Percentiles rank a stretch among this genome's conserved stretches.
Evolutionary conservation across 441 rosid genomes (phyloP).

Genomic region (Manihot esculenta): DNA sequence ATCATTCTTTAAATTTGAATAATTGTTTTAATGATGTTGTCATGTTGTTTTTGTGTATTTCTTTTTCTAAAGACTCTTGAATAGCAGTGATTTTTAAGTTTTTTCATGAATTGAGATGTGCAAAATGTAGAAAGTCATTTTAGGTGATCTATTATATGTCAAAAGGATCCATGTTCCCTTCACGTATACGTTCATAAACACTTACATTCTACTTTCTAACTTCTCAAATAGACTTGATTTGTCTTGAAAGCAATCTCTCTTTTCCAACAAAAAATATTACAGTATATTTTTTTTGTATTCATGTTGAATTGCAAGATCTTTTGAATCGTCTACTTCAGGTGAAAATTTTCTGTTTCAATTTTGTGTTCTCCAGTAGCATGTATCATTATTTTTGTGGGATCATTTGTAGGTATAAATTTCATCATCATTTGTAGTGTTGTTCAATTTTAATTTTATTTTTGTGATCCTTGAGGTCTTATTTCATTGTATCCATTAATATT

Average conservation of each 20-base stretch:
- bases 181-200: background rate
- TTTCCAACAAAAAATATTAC: background rate
- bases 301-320: background rate
- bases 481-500: background rate
- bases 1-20: background rate
- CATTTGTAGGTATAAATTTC: background rate
- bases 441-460: background rate
- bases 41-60: background rate
- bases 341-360: background rate
- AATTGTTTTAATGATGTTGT: background rate
- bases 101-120: background rate
- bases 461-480: background rate
- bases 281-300: background rate
- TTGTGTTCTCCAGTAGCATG: background rate
- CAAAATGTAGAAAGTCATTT: too few species aligned
- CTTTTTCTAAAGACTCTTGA: background rate
- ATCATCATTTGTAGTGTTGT: background rate
- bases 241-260: background rate
- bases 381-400: background rate
- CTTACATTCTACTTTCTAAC: background rate
- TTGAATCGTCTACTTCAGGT: background rate
- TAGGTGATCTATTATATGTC: background rate
- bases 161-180: background rate
- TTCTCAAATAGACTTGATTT: background rate
- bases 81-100: background rate